Percentiles rank a stretch among this genome's conserved stretches.
phyloP scores from a whole-genome alignment of 768 basidiomycete species.

The Leccinellum albellum region DNA sequence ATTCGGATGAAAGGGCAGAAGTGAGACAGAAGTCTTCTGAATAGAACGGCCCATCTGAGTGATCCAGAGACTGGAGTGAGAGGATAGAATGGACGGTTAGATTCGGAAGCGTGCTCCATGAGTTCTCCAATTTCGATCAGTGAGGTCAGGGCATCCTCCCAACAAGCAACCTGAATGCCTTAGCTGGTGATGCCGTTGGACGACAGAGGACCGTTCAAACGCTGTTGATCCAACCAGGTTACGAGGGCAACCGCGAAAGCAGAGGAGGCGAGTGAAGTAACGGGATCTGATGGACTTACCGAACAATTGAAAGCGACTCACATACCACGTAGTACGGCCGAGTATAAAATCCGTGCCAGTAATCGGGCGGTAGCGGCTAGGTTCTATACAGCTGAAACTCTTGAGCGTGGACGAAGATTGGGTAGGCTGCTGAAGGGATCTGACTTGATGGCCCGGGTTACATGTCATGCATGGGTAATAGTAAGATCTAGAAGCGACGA shows the following conservation, averaged over 20 bases:
- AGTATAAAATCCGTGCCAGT: background rate
- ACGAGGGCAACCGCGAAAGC: background rate
- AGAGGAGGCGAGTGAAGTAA: background rate
- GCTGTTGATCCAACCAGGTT: background rate
- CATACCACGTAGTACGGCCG: background rate
- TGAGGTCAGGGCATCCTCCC: too few relatives aligned
- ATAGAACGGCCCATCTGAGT: too few relatives aligned
- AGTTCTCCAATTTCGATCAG: too few relatives aligned
- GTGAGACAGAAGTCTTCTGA: too few relatives aligned
- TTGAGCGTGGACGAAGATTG: background rate
- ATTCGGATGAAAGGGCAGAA: too few relatives aligned
- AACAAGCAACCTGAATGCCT: background rate
- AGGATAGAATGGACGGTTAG: too few relatives aligned
- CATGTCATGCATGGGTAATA: background rate
- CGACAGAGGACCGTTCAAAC: background rate
- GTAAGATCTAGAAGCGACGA: too few relatives aligned
- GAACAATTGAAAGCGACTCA: background rate
- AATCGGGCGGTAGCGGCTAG: too few relatives aligned
- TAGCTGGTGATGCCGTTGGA: background rate
- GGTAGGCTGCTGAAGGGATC: background rate
- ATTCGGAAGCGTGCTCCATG: too few relatives aligned
- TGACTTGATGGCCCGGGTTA: background rate
- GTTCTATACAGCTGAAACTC: background rate
- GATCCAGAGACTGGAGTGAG: too few relatives aligned
- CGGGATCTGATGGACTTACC: too few relatives aligned